Percentiles rank a stretch among this genome's conserved stretches.
phyloP scores from a whole-genome alignment of 768 basidiomycete species.

The Dictyophora rubrovolvata region DNA sequence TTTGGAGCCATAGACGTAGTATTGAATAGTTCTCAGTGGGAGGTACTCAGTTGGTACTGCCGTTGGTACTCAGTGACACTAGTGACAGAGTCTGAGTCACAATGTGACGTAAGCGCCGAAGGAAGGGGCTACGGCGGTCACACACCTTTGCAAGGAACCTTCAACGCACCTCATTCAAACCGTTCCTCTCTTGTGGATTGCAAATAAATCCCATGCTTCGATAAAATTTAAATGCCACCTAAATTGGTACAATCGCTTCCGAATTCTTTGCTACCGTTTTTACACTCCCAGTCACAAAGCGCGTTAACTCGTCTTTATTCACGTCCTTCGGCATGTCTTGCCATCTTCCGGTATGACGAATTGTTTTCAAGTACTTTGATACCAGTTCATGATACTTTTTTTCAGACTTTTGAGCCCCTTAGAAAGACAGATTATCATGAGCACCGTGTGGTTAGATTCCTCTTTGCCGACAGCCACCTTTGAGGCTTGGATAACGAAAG shows the following conservation, averaged over 20 bases:
- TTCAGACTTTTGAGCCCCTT: conserved; percentile 63
- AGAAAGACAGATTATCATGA: conserved; percentile 81
- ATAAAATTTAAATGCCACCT: background rate
- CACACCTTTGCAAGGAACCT: background rate
- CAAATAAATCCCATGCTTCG: too few relatives aligned
- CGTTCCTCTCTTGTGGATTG: too few relatives aligned
- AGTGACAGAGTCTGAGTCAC: background rate
- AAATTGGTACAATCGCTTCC: conserved; percentile 18
- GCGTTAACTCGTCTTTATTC: conserved; percentile 73
- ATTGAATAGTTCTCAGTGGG: background rate
- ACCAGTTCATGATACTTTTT: background rate
- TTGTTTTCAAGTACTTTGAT: background rate
- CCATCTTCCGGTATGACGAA: conserved; percentile 68
- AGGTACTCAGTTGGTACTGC: too few relatives aligned
- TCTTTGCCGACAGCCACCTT: conserved; percentile 57
- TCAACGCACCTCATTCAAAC: too few relatives aligned
- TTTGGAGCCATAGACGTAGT: conserved; percentile 29
- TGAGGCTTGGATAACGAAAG: conserved; percentile 66
- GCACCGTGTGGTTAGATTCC: conserved; percentile 79
- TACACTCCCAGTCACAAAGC: conserved; percentile 71
- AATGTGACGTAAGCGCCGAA: background rate
- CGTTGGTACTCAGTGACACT: too few relatives aligned
- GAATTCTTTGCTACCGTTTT: conserved; percentile 68
- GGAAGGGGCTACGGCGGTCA: background rate
- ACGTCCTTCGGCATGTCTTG: conserved; percentile 79